Evolutionary conservation across 176 grass and related monocot genomes (phyloP).

Genomic region (Lolium perenne): DNA sequence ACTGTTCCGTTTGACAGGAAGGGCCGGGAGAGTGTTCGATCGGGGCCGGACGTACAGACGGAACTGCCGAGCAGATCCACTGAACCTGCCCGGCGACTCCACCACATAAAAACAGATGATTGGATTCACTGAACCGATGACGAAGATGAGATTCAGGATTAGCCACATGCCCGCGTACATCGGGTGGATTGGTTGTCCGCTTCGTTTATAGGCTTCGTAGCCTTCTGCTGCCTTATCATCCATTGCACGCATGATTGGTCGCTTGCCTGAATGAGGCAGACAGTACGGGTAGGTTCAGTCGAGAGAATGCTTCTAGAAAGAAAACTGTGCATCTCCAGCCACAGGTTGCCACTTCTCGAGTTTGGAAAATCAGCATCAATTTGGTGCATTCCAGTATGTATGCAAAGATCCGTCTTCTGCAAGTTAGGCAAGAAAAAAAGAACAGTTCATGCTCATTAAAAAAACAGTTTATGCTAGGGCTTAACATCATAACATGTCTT

Average conservation of each 20-base stretch:
- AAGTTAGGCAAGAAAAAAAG: background rate
- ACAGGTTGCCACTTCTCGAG: background rate
- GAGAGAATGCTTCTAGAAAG: background rate
- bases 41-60: background rate
- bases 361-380: background rate
- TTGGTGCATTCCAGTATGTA: background rate
- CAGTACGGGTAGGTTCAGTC: constrained; percentile 1
- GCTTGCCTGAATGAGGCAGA: constrained; percentile 32
- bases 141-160: constrained; percentile 5
- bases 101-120: background rate
- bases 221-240: background rate
- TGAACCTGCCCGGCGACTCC: constrained; percentile 19
- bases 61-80: constrained; percentile 4
- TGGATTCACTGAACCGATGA: constrained; percentile 26
- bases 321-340: background rate
- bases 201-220: background rate
- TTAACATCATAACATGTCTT: no score
- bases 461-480: background rate
- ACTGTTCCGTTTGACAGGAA: background rate
- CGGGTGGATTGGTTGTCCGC: background rate
- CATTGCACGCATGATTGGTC: constrained; percentile 22
- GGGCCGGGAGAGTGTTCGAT: background rate
- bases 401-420: background rate
- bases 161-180: constrained; percentile 19
- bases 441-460: no score